These are phyloP conservation scores for Alternaria sp. DNA, from an alignment of 2,329 filamentous ascomycete species.

Conservation along the genomic window DNA sequence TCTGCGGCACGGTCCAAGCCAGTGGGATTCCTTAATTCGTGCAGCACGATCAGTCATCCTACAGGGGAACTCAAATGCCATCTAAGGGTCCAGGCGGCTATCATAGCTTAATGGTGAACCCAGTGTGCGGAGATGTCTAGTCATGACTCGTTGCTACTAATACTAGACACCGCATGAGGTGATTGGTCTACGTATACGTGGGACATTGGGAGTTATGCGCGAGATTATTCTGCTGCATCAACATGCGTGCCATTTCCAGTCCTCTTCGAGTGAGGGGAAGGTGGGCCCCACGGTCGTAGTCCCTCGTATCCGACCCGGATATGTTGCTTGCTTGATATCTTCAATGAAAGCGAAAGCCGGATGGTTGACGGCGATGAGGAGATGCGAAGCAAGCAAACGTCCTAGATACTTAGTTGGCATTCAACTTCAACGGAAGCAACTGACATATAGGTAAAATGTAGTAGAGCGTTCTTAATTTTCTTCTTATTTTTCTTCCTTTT, in stretches of 20 bases:
- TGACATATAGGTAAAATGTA: slow-evolving; percentile 27
- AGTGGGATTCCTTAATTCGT: slow-evolving; percentile 3
- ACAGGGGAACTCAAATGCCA: neutral
- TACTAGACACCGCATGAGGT: slow-evolving; percentile 3
- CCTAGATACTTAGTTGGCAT: slow-evolving; percentile 16
- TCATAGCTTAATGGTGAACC: slow-evolving; percentile 6
- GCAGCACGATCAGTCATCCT: neutral
- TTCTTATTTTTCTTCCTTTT: neutral
- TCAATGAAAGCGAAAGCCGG: slow-evolving; percentile 32
- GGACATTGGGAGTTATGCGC: slow-evolving; percentile 27
- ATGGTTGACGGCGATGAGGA: slow-evolving; percentile 32
- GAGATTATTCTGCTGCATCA: slow-evolving; percentile 33
- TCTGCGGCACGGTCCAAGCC: slow-evolving; percentile 1
- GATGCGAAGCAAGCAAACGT: slow-evolving; percentile 31
- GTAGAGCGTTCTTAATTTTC: slow-evolving; percentile 38
- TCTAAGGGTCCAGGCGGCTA: neutral
- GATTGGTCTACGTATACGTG: slow-evolving; percentile 17
- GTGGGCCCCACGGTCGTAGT: slow-evolving; percentile 34
- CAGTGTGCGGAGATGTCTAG: slow-evolving; percentile 8
- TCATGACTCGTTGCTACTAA: slow-evolving; percentile 14
- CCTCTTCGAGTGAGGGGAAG: slow-evolving; percentile 32
- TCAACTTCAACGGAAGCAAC: neutral
- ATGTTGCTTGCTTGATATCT: slow-evolving; percentile 34
- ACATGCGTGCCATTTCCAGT: slow-evolving; percentile 30
- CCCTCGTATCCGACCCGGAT: slow-evolving; percentile 37